Evolutionary conservation across 139 green algal genomes (phyloP).

Genomic region (Edaphochlamys debaryana): DNA sequence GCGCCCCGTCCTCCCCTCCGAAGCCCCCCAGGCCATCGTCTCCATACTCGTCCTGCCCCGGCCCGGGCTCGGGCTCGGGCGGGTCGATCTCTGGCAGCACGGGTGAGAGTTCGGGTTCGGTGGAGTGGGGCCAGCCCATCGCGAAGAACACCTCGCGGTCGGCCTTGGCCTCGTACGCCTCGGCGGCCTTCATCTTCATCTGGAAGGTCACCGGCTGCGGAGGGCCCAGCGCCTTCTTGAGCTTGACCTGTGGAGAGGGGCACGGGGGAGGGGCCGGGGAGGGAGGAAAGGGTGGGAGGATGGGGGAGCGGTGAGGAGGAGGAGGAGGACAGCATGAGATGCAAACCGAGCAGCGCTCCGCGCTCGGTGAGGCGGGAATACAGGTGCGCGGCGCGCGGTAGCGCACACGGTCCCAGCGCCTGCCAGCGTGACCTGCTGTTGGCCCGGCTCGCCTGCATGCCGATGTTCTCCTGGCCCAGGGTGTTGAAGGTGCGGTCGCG

Average conservation of each 20-base stretch:
- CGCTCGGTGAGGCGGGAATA: no score
- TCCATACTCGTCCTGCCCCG: background rate
- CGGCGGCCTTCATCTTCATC: slow-evolving; percentile 20
- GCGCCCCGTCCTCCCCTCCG: no score
- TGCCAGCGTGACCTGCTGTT: no score
- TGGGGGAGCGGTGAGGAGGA: background rate
- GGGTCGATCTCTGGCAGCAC: no score
- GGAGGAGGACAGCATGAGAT: no score
- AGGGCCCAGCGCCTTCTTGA: slow-evolving; percentile 22
- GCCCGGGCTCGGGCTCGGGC: slow-evolving; percentile 20
- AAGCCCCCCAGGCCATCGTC: no score
- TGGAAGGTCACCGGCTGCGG: slow-evolving; percentile 16
- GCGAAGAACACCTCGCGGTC: background rate
- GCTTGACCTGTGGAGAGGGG: background rate
- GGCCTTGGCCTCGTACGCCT: slow-evolving; percentile 27
- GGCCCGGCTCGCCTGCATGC: background rate
- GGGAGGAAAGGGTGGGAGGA: background rate
- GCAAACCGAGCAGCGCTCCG: no score
- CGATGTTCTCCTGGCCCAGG: slow-evolving; percentile 27
- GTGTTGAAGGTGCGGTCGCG: slow-evolving; percentile 42
- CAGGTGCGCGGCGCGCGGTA: no score
- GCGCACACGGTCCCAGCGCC: no score
- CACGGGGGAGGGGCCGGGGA: background rate
- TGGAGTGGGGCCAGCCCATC: slow-evolving; percentile 32
- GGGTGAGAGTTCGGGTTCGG: no score